Evolutionary conservation across 1,284 basidiomycete genomes (phyloP).

Genomic region (Leccinum brunneo-olivaceum): DNA sequence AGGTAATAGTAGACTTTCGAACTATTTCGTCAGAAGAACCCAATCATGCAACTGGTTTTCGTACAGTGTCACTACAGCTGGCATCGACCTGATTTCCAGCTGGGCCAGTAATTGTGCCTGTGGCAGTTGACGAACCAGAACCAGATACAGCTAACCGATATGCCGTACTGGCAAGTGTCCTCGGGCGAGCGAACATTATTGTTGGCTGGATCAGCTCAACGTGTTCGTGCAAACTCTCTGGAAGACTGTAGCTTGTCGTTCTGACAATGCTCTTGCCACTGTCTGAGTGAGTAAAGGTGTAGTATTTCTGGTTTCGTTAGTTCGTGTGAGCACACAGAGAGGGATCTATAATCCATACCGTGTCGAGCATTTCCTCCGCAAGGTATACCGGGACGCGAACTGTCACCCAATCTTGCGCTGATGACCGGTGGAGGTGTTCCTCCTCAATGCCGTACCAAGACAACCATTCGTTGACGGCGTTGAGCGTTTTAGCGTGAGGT

Average conservation of each 20-base stretch:
- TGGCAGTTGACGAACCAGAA: conserved; percentile 4
- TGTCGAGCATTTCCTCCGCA: conserved; percentile 63
- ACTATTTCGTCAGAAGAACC: conserved; percentile 17
- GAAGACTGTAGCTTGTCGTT: conserved; percentile 67
- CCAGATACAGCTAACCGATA: conserved; percentile 22
- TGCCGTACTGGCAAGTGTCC: conserved; percentile 41
- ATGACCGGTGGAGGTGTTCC: conserved; percentile 43
- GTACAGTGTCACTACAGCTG: conserved; percentile 41
- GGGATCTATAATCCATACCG: conserved; percentile 37
- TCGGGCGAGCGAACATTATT: conserved; percentile 57
- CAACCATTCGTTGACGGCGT: conserved; percentile 59
- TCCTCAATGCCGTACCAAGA: conserved; percentile 46
- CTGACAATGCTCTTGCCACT: conserved; percentile 52
- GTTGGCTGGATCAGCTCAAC: conserved; percentile 71
- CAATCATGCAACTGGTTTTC: conserved; percentile 22
- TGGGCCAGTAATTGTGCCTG: conserved; percentile 23
- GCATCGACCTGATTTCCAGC: conserved; percentile 39
- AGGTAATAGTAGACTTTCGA: conserved; percentile 38
- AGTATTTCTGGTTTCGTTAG: conserved; percentile 45
- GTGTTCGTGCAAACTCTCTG: conserved; percentile 52
- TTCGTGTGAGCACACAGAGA: not conserved
- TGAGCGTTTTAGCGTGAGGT: conserved; percentile 48
- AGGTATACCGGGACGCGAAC: conserved; percentile 51
- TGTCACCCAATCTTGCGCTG: conserved; percentile 65
- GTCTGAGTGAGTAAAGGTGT: conserved; percentile 43